Base-by-base conservation (phyloP, 441 rosid species). In the Pelargonium fulgidum region DNA sequence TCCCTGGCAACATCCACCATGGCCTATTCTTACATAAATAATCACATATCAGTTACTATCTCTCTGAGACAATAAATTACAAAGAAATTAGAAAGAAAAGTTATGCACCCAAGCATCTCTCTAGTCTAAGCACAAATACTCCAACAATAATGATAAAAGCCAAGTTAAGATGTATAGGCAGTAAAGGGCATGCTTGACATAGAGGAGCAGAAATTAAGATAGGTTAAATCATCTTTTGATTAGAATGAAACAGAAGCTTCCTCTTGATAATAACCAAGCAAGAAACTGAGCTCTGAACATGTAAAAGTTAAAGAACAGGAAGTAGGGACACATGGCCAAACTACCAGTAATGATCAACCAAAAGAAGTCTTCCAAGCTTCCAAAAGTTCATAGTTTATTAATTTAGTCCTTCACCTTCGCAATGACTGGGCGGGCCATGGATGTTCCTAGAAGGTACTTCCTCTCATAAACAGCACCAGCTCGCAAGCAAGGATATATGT, bases 371-470 rank as follows among this genome's bases (percentile, higher is more conserved):
- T 22, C 24, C 24, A 22, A n/a, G 59, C 59, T 52, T 52, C 6
- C 22, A 52, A 52, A 4, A 52, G 19, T 52, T 52, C 59, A 52
- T 29, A 52, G 14, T 52, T n/a, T 7, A 52, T 52, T 8, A 52
- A 19, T 52, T n/a, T 4, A 41, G 17, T 11, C 22, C 10, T 72
- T 77, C 75, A 89, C 98, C 93, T 93, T 91, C 14, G 98, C 98
- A 76, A 93, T 93, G 69, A 93, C 93, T 22, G 98, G 97, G 26
- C 98, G 93, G 24, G 97, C 96, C 98, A 93, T 91, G 71, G 98
- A 91, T 62, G 98, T 93, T 58, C 98, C 98, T 66, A 93, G 73
- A 81, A 93, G 84, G 84, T 93, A 93, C 73, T 93, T 91, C 68
- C 98, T 81, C 74, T 93, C 96, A 39, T 88, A 91, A 65, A 91